Base-by-base conservation (phyloP, 441 rosid species). In the Capsella rubella region DNA sequence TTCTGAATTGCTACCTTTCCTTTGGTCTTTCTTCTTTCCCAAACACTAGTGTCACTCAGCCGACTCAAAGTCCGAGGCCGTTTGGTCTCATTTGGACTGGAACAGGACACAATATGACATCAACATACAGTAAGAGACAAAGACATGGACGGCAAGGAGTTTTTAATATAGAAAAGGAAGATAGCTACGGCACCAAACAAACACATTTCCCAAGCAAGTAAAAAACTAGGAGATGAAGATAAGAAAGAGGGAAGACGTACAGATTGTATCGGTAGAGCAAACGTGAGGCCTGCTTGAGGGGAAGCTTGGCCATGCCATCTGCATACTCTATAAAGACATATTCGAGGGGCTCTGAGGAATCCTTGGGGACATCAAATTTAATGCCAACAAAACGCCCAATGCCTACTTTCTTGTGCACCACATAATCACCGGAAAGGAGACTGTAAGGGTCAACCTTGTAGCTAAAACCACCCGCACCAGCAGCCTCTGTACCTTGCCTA, bases 261-360 rank as follows among this genome's bases (percentile, higher is more conserved):
- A 95, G 90, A 85, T 78, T 86, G 74, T 90, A 95, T 67, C 98
- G 92, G 79, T 95, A 95, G 72, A 95, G 95, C 87, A 91, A 74
- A 65, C 93, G 93, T 51, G 89, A 82, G 69, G 98, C 99, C 84
- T 93, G 97, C 79, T 87, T 84, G 75, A 95, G 87, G n/a, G 98
- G 95, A 81, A 95, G 97, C 84, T 93, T 95, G 39, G 99, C 99
- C 95, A 95, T 95, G 42, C 96, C 97, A 78, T 95, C 98, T 0
- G 97, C 92, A 72, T 90, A 93, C 84, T 95, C 97, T 14, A 95
- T 91, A 57, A 89, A 95, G 69, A 89, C 93, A 68, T 85, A 92
- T 71, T 95, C 99, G 56, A 82, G 73, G 28, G 96, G 89, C 79
- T 82, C 90, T 8, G 82, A 58, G 6, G 92, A 87, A 71, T 58